These are phyloP conservation scores for Arachnopeziza araneosa DNA, from an alignment of 2,329 filamentous ascomycete genomes.

Conservation along the genomic window DNA sequence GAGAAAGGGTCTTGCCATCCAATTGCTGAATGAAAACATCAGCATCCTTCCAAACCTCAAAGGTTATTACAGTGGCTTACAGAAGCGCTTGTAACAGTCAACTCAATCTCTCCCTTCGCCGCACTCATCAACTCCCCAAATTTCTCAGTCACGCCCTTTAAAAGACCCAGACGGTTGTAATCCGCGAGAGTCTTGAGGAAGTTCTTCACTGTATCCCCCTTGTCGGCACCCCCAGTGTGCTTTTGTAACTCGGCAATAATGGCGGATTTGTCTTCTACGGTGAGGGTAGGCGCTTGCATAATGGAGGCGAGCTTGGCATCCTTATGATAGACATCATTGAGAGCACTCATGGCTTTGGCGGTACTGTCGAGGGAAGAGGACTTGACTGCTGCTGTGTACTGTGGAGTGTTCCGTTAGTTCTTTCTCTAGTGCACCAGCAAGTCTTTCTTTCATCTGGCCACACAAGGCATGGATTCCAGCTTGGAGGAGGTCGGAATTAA, in stretches of 20 bases:
- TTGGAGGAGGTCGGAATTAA: not conserved
- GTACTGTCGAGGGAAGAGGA: slow-evolving; percentile 77
- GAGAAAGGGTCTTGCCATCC: slow-evolving; percentile 77
- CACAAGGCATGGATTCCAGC: not conserved
- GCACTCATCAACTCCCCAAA: slow-evolving; percentile 84
- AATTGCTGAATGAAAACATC: slow-evolving; percentile 53
- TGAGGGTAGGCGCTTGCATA: slow-evolving; percentile 76
- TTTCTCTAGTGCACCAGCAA: not conserved
- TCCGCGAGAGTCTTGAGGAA: slow-evolving; percentile 85
- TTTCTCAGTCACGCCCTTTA: slow-evolving; percentile 80
- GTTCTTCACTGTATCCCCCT: slow-evolving; percentile 83
- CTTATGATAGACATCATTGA: slow-evolving; percentile 68
- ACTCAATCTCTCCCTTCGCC: slow-evolving; percentile 85
- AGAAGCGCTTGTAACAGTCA: slow-evolving; percentile 84
- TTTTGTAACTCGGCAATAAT: slow-evolving; percentile 87
- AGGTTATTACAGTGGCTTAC: slow-evolving; percentile 44
- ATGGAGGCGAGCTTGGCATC: slow-evolving; percentile 76
- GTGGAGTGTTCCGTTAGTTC: not conserved
- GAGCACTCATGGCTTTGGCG: slow-evolving; percentile 69
- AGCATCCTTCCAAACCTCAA: not conserved
- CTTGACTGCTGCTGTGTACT: slow-evolving; percentile 98
- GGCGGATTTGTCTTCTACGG: slow-evolving; percentile 71
- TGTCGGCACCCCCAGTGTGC: slow-evolving; percentile 62
- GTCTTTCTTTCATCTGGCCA: not conserved
- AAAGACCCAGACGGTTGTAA: slow-evolving; percentile 87